Base-by-base conservation (phyloP, 345 rosid genomes). In the Sapria himalayana region DNA sequence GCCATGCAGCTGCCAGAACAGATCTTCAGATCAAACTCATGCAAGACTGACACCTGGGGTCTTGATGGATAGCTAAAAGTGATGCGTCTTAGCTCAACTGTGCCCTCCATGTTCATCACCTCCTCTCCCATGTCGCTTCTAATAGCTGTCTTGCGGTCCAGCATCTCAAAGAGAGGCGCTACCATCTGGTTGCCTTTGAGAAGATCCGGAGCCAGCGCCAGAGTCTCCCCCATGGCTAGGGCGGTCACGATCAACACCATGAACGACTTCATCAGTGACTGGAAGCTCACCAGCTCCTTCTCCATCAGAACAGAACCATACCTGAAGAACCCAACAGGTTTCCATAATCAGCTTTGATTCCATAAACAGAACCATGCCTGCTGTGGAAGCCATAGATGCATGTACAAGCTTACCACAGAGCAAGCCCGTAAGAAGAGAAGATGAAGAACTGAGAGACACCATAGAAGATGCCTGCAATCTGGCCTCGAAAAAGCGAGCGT, bases 351-450 rank as follows among this genome's bases (percentile, higher is more conserved):
- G 39, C 24, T 56, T 38, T 35, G n/a, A n/a, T 37, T 32, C 9
- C 21, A 22, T 11, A 21, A 17, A 22, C 37, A 9, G 22, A 17
- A 22, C n/a, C 14, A 32, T 11, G 25, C 29, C 15, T 6, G 5
- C 16, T 20, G 15, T 32, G 45, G 43, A 54, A 29, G 35, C 47
- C 31, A 38, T 33, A 55, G 13, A 16, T 29, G 43, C 65, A 11
- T n/a, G n/a, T n/a, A n/a, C n/a, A n/a, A n/a, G n/a, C n/a, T n/a
- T 69, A 86, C 98, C 98, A 86, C 40, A 86, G 67, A 23, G 93
- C 93, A 17, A 86, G 98, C 27, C 94, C 98, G 25, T 86, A 86
- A 4, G 93, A 69, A 15, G 98, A 86, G 72, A 81, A 86, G 52
- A 86, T 86, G 63, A 86, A 86, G 73, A 86, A 86, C 68, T 86